These are phyloP conservation scores for Russula foetens DNA, from an alignment of 768 basidiomycete species.

Conservation along the genomic window DNA sequence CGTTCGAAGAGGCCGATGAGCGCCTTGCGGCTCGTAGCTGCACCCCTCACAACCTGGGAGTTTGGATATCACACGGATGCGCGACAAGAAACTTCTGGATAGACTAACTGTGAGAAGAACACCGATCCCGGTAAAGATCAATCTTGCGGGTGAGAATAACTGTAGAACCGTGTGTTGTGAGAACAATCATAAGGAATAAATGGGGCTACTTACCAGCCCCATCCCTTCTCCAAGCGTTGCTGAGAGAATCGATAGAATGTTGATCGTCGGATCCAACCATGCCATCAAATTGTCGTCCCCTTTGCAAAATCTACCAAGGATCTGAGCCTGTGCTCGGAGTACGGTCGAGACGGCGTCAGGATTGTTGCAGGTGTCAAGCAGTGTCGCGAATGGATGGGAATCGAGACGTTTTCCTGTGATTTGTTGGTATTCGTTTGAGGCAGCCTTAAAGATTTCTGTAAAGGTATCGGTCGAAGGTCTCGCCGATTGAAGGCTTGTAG, in stretches of 20 bases:
- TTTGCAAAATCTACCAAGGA: neutral
- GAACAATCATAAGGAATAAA: too few species aligned
- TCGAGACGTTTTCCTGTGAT: neutral
- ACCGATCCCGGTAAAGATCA: neutral
- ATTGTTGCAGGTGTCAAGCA: too few species aligned
- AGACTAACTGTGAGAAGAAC: neutral
- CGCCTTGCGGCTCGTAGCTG: too few species aligned
- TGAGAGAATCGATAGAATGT: neutral
- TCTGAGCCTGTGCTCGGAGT: too few species aligned
- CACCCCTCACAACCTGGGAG: neutral
- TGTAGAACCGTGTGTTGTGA: neutral
- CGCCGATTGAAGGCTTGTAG: too few species aligned
- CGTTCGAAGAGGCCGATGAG: too few species aligned
- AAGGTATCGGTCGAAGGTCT: neutral
- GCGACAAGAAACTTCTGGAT: neutral
- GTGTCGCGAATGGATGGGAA: neutral
- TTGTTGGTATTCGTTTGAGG: neutral
- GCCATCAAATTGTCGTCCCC: neutral
- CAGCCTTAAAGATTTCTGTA: neutral
- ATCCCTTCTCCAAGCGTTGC: neutral
- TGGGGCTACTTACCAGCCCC: neutral
- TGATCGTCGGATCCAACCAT: neutral
- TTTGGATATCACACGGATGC: neutral
- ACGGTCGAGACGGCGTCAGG: too few species aligned
- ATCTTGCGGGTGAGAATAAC: neutral